These are phyloP conservation scores for Conringia planisiliqua DNA, from an alignment of 345 rosid genomes.

Conservation along the genomic window DNA sequence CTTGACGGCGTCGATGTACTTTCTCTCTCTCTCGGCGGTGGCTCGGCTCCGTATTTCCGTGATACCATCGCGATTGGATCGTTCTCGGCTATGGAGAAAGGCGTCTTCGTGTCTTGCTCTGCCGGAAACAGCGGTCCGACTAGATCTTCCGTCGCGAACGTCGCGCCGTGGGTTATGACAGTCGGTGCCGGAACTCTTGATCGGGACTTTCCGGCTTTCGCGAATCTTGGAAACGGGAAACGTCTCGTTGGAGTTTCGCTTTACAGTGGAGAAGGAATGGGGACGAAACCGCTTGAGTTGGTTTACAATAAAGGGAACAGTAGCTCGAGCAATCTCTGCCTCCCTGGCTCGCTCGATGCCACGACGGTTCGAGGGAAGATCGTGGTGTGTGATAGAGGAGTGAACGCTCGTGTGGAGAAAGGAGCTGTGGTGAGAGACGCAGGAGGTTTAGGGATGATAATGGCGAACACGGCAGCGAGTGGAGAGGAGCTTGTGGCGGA, in stretches of 20 bases:
- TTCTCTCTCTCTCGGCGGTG: slow-evolving; percentile 85
- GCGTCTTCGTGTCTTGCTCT: slow-evolving; percentile 73
- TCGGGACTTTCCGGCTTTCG: slow-evolving; percentile 81
- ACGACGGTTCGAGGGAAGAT: slow-evolving; percentile 58
- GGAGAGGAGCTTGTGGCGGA: slow-evolving; percentile 88
- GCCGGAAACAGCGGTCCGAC: slow-evolving; percentile 86
- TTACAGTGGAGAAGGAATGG: slow-evolving; percentile 67
- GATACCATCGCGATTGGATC: slow-evolving; percentile 73
- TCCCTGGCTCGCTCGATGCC: slow-evolving; percentile 70
- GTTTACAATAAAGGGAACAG: slow-evolving; percentile 48
- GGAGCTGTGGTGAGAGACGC: slow-evolving; percentile 75
- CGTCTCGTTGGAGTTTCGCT: slow-evolving; percentile 63
- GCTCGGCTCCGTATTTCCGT: slow-evolving; percentile 55
- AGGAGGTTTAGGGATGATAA: slow-evolving; percentile 84
- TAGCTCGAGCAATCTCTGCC: slow-evolving; percentile 52
- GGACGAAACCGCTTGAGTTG: slow-evolving; percentile 44
- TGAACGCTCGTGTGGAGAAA: slow-evolving; percentile 72
- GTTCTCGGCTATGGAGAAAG: slow-evolving; percentile 73
- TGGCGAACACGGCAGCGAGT: slow-evolving; percentile 57
- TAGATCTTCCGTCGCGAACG: slow-evolving; percentile 56
- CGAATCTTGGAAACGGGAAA: slow-evolving; percentile 45
- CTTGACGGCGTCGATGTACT: slow-evolving; percentile 82
- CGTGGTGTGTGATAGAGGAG: slow-evolving; percentile 79
- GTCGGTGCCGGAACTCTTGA: slow-evolving; percentile 92
- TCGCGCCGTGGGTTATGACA: slow-evolving; percentile 93